These are phyloP conservation scores for Podaxis sp. DNA, from an alignment of 768 basidiomycete species.

Conservation along the genomic window DNA sequence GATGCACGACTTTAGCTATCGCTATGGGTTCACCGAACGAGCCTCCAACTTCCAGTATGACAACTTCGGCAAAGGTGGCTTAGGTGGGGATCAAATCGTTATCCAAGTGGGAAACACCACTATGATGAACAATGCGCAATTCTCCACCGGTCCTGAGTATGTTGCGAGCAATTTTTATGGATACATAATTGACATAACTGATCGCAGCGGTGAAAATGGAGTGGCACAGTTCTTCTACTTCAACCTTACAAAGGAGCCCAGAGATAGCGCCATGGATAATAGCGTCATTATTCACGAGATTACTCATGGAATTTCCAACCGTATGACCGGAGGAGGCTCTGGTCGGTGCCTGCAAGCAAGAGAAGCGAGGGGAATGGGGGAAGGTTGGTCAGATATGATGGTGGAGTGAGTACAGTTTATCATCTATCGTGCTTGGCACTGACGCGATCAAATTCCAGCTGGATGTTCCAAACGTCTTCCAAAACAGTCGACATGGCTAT, in stretches of 20 bases:
- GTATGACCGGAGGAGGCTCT: slow-evolving; percentile 57
- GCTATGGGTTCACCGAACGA: slow-evolving; percentile 18
- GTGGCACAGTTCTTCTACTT: slow-evolving; percentile 15
- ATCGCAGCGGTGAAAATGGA: background rate
- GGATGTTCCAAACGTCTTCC: slow-evolving; percentile 41
- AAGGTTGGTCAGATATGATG: slow-evolving; percentile 60
- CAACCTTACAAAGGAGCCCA: slow-evolving; percentile 16
- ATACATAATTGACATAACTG: background rate
- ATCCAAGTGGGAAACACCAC: slow-evolving; percentile 53
- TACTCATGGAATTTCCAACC: slow-evolving; percentile 50
- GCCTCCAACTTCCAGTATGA: slow-evolving; percentile 51
- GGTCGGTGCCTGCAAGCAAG: slow-evolving; percentile 60
- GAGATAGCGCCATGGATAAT: slow-evolving; percentile 63
- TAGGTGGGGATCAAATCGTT: slow-evolving; percentile 53
- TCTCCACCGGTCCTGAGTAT: slow-evolving; percentile 44
- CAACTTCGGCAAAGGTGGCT: slow-evolving; percentile 58
- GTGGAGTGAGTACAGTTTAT: slow-evolving; percentile 32
- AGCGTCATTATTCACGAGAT: slow-evolving; percentile 54
- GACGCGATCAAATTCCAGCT: slow-evolving; percentile 18
- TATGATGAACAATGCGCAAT: slow-evolving; percentile 47
- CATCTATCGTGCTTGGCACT: slow-evolving; percentile 14
- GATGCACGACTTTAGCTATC: slow-evolving; percentile 17
- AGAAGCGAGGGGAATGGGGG: slow-evolving; percentile 67
- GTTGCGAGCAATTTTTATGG: slow-evolving; percentile 1
- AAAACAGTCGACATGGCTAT: slow-evolving; percentile 37